Percentiles rank a stretch among this genome's conserved stretches.
Evolutionary conservation across 768 basidiomycete genomes (phyloP).

Genomic region (Heimioporus sp.): DNA sequence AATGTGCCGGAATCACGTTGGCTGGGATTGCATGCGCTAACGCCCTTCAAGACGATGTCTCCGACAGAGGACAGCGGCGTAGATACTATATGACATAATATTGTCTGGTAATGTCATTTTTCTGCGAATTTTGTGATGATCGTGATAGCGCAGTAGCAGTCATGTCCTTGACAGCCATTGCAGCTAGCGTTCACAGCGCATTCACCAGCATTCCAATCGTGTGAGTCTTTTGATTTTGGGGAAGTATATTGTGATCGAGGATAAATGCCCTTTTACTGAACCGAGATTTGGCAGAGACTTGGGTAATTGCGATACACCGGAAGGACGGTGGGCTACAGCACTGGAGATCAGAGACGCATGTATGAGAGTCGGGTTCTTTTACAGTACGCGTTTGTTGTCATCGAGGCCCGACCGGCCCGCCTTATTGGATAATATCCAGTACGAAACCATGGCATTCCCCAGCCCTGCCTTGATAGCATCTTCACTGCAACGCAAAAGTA

Average conservation of each 20-base stretch:
- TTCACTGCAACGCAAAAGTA: constrained; percentile 55
- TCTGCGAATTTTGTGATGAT: too few species aligned
- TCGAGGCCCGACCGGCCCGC: background rate
- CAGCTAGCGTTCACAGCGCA: background rate
- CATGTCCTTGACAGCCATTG: background rate
- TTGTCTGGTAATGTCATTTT: too few species aligned
- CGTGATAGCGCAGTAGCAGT: background rate
- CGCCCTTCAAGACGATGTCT: too few species aligned
- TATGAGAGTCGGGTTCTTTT: constrained; percentile 83
- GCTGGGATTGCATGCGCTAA: too few species aligned
- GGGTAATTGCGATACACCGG: constrained; percentile 14
- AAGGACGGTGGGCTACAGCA: constrained; percentile 47
- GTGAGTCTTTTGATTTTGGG: background rate
- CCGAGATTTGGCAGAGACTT: constrained; percentile 18
- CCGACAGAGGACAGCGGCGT: too few species aligned
- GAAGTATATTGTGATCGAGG: too few species aligned
- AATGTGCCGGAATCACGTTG: too few species aligned
- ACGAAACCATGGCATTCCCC: constrained; percentile 71
- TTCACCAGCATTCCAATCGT: constrained; percentile 1
- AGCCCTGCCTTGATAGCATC: constrained; percentile 43
- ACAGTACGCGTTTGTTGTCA: constrained; percentile 44
- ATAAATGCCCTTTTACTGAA: too few species aligned
- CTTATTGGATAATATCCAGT: constrained; percentile 42
- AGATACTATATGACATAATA: too few species aligned
- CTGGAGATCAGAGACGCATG: constrained; percentile 69